phyloP scores from a whole-genome alignment of 768 basidiomycete species.

The Obba rivulosa region DNA sequence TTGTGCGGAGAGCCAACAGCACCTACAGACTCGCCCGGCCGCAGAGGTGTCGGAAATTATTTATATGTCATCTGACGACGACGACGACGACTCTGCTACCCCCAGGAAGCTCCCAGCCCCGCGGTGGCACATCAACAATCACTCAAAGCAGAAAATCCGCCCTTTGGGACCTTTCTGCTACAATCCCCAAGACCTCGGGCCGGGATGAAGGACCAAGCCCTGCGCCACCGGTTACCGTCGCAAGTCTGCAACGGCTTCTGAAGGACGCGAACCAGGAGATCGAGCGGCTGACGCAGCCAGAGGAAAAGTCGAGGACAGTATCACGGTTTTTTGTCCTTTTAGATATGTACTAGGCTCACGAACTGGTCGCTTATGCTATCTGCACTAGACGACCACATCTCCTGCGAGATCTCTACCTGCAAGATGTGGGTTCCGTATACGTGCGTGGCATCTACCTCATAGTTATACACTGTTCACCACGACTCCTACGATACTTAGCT shows the following conservation, averaged over 20 bases:
- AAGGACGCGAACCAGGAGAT: conserved; percentile 11
- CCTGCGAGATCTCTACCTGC: conserved; percentile 60
- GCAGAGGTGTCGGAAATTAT: conserved; percentile 9
- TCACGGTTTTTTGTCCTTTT: background rate
- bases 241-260: conserved; percentile 3
- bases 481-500: conserved; percentile 44
- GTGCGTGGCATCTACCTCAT: conserved; percentile 34
- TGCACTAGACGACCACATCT: conserved; percentile 44
- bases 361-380: background rate
- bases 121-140: conserved; percentile 1
- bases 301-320: background rate
- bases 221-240: background rate
- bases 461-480: background rate
- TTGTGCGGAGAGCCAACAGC: conserved; percentile 10
- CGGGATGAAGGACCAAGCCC: conserved; percentile 13
- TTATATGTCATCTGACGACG: conserved; percentile 17
- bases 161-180: conserved; percentile 7
- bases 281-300: background rate
- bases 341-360: background rate
- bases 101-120: conserved; percentile 1
- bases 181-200: conserved; percentile 19
- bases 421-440: conserved; percentile 65
- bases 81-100: conserved; percentile 12
- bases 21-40: conserved; percentile 3
- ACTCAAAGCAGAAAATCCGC: conserved; percentile 10